A percentile compares a stretch with the other conserved stretches of the same genome.
Conservation (phyloP, 108 stramenopile genomes). For the Nannochloropsis gaditana region DNA sequence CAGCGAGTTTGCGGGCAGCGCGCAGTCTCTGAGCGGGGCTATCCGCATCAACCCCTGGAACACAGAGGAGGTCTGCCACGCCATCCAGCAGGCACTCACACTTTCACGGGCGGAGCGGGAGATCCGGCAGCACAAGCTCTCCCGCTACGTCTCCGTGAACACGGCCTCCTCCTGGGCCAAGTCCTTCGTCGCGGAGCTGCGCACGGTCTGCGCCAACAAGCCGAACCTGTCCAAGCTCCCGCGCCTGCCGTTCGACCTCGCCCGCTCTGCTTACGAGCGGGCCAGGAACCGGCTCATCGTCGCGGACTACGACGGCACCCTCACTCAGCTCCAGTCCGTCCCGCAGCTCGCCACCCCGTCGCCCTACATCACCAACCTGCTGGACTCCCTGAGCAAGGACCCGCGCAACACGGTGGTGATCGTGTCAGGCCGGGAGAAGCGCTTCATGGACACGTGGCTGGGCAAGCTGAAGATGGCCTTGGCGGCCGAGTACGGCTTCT, state of each 20-base stretch:
- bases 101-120: constrained; percentile 44
- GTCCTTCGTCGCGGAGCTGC: constrained; percentile 48
- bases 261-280: constrained; percentile 24
- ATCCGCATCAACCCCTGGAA: constrained; percentile 51
- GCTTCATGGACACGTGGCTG: constrained; percentile 49
- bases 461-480: constrained; percentile 45
- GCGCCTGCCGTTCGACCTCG: constrained; percentile 36
- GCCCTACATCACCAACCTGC: constrained; percentile 31
- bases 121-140: constrained; percentile 52
- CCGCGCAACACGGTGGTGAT: constrained; percentile 40
- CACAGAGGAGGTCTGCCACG: constrained; percentile 41
- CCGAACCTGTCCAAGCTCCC: constrained; percentile 47
- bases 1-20: constrained; percentile 51
- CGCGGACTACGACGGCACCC: constrained; percentile 51
- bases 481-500: constrained; percentile 49
- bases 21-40: constrained; percentile 47
- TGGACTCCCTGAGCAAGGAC: constrained; percentile 33
- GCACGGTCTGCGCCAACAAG: constrained; percentile 45
- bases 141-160: constrained; percentile 45
- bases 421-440: constrained; percentile 37
- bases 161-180: constrained; percentile 53
- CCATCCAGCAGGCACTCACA: constrained; percentile 42
- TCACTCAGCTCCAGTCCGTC: constrained; percentile 43
- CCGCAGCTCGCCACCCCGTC: constrained; percentile 45
- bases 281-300: constrained; percentile 44